Conservation (phyloP, 2,329 filamentous ascomycete genomes). For the Purpureocillium lavendulum region DNA sequence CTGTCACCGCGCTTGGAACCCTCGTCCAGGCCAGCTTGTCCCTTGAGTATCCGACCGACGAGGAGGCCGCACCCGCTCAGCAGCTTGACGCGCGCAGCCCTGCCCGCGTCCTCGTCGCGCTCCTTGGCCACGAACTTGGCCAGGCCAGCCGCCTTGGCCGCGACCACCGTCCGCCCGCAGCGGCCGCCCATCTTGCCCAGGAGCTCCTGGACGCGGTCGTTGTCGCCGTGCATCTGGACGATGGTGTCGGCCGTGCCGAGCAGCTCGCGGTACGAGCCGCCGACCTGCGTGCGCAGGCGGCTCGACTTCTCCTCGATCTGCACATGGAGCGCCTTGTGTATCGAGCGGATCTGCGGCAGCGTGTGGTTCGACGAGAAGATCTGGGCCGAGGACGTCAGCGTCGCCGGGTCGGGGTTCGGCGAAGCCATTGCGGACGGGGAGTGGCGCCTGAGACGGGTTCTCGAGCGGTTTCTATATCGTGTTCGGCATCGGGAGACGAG, state of each 20-base stretch:
- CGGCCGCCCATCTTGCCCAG: conserved; percentile 65
- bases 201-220: conserved; percentile 62
- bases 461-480: background rate
- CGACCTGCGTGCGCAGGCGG: conserved; percentile 56
- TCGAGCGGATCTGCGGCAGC: conserved; percentile 54
- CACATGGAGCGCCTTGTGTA: conserved; percentile 51
- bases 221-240: conserved; percentile 75
- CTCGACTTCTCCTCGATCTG: conserved; percentile 54
- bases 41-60: conserved; percentile 39
- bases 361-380: conserved; percentile 49
- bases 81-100: conserved; percentile 37
- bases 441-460: conserved; percentile 1
- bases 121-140: conserved; percentile 30
- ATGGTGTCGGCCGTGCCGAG: conserved; percentile 92
- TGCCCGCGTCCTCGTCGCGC: conserved; percentile 16
- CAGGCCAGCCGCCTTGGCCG: conserved; percentile 54
- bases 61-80: conserved; percentile 44
- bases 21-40: conserved; percentile 20
- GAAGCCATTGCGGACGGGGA: conserved; percentile 25
- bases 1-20: conserved; percentile 34
- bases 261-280: conserved; percentile 73
- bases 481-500: background rate
- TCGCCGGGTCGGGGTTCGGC: conserved; percentile 33
- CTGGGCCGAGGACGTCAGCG: conserved; percentile 39
- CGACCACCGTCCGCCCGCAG: conserved; percentile 67